Evolutionary conservation across 352 stramenopile genomes (phyloP).

Genomic region (Thraustochytrium striatum): DNA sequence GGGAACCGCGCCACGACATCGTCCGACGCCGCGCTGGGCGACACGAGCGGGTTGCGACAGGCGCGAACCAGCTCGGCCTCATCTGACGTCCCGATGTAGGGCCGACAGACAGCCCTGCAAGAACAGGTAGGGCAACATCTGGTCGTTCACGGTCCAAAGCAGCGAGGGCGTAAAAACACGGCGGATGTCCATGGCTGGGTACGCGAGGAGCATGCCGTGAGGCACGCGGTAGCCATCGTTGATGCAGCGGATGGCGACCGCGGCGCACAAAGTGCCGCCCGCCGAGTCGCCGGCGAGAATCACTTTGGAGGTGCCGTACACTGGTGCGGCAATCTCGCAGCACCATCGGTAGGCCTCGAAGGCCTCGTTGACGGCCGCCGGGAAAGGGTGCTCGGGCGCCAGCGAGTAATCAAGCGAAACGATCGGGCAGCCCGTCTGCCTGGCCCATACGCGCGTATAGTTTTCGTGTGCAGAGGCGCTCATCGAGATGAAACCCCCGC

Average conservation of each 20-base stretch:
- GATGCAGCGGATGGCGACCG: constrained; percentile 74
- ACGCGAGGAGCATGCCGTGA: constrained; percentile 75
- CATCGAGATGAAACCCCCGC: constrained; percentile 42
- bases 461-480: constrained; percentile 38
- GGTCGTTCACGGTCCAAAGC: constrained; percentile 40
- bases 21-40: constrained; percentile 4
- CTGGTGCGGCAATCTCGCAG: neutral
- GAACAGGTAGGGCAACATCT: constrained; percentile 30
- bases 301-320: constrained; percentile 9
- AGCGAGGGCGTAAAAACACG: constrained; percentile 28
- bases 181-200: constrained; percentile 74
- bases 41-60: constrained; percentile 37
- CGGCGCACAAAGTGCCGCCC: constrained; percentile 77
- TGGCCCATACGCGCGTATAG: constrained; percentile 42
- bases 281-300: constrained; percentile 22
- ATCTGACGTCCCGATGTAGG: constrained; percentile 34
- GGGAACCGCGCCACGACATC: constrained; percentile 38
- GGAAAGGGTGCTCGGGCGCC: constrained; percentile 15
- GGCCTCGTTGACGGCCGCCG: constrained; percentile 29
- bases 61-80: neutral
- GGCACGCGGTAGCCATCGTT: constrained; percentile 67
- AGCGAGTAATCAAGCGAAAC: constrained; percentile 42
- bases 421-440: constrained; percentile 3
- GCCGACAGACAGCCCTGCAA: constrained; percentile 24
- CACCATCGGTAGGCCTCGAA: constrained; percentile 42